A percentile compares a stretch with the other conserved stretches of the same genome.
Evolutionary conservation across 2,329 filamentous ascomycete genomes (phyloP).

Genomic region (Botrytis galanthina): DNA sequence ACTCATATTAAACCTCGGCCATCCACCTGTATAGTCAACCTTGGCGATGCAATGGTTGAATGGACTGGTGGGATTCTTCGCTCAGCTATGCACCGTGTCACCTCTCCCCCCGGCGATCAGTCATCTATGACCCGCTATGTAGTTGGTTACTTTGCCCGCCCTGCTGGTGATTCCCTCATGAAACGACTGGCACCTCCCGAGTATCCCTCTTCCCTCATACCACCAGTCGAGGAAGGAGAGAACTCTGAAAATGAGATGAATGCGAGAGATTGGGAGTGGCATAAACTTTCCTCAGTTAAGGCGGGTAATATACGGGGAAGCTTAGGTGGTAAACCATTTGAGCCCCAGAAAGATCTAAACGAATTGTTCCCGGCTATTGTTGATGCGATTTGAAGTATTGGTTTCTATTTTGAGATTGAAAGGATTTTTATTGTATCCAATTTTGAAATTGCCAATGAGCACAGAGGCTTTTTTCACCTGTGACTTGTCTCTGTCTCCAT

Average conservation of each 20-base stretch:
- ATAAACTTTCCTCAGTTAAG: slow-evolving; percentile 16
- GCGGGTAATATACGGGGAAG: slow-evolving; percentile 4
- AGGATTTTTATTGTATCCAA: no score
- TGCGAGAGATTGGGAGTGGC: slow-evolving; percentile 21
- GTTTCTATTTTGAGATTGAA: background rate
- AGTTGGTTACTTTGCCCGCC: slow-evolving; percentile 52
- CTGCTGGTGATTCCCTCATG: slow-evolving; percentile 42
- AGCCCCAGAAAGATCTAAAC: background rate
- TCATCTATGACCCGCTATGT: slow-evolving; percentile 43
- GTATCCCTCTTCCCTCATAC: slow-evolving; percentile 13
- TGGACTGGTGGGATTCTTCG: slow-evolving; percentile 34
- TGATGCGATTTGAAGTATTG: background rate
- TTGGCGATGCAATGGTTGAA: slow-evolving; percentile 39
- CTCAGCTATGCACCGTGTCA: slow-evolving; percentile 35
- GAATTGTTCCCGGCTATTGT: background rate
- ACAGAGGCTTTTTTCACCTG: background rate
- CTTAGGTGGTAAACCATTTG: slow-evolving; percentile 3
- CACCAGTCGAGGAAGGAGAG: slow-evolving; percentile 6
- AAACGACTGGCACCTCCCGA: slow-evolving; percentile 21
- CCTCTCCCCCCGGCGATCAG: slow-evolving; percentile 31
- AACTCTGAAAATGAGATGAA: slow-evolving; percentile 15
- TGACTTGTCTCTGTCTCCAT: background rate
- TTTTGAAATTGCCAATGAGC: no score
- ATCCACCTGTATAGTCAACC: slow-evolving; percentile 38
- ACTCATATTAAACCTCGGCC: slow-evolving; percentile 37